Conservation (phyloP, 2,329 filamentous ascomycete genomes). For the Penicillium sp. region DNA sequence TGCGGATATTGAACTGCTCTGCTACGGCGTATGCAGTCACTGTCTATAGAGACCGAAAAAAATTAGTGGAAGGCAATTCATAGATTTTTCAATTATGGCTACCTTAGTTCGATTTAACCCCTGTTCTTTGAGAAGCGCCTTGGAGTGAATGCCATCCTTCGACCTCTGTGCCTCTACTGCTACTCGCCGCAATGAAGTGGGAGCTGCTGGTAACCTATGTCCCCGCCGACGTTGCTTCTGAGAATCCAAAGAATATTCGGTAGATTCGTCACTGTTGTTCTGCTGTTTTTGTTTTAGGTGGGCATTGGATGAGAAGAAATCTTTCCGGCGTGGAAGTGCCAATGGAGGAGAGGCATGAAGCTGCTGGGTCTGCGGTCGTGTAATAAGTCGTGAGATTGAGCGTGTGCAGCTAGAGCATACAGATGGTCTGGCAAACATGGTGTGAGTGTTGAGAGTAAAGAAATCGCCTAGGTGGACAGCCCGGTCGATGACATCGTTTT, state of each 20-base stretch:
- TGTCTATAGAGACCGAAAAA: constrained; percentile 34
- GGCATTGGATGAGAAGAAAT: constrained; percentile 67
- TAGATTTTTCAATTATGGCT: not conserved
- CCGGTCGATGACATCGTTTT: constrained; percentile 17
- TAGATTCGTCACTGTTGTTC: constrained; percentile 15
- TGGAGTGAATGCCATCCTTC: constrained; percentile 53
- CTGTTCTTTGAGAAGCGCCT: constrained; percentile 41
- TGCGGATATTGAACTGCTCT: constrained; percentile 63
- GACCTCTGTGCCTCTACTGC: constrained; percentile 77
- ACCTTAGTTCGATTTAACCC: constrained; percentile 41
- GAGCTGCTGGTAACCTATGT: constrained; percentile 54
- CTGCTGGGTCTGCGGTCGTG: constrained; percentile 35
- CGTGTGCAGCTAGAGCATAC: constrained; percentile 36
- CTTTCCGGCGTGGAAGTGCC: constrained; percentile 52
- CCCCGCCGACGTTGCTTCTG: constrained; percentile 50
- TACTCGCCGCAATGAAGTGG: constrained; percentile 78
- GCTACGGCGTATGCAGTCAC: constrained; percentile 67
- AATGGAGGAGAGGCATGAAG: constrained; percentile 37
- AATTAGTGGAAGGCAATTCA: constrained; percentile 2
- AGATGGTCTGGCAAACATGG: constrained; percentile 36
- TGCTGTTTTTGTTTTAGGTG: constrained; percentile 47
- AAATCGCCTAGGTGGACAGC: not conserved
- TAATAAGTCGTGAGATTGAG: constrained; percentile 24
- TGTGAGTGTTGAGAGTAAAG: not conserved
- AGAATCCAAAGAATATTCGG: constrained; percentile 18